Percentiles rank a stretch among this genome's conserved stretches.
Evolutionary conservation across 1,284 basidiomycete species (phyloP).

Genomic region (Fistulinella cinereoalba): DNA sequence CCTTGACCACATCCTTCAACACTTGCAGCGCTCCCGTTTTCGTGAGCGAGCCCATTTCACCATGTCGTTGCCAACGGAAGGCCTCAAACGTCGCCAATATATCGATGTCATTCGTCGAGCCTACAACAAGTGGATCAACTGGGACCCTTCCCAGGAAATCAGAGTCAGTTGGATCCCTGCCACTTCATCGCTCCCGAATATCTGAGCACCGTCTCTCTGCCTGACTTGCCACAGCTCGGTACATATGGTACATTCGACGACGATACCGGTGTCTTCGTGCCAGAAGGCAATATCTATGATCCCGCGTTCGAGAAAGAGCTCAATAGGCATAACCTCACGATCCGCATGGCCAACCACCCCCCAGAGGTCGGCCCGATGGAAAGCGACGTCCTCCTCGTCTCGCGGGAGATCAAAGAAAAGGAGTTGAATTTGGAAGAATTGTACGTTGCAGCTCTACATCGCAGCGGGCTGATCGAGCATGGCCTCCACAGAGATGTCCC

Average conservation of each 20-base stretch:
- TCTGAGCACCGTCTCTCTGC: not conserved
- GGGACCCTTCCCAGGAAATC: conserved; percentile 21
- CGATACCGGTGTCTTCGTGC: conserved; percentile 17
- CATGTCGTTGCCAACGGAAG: not conserved
- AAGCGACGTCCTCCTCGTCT: conserved; percentile 20
- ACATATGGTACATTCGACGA: conserved; percentile 24
- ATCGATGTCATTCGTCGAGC: conserved; percentile 24
- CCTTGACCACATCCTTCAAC: not conserved
- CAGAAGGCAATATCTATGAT: conserved; percentile 31
- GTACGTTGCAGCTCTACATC: conserved; percentile 9
- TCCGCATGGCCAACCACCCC: conserved; percentile 17
- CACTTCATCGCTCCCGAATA: not conserved
- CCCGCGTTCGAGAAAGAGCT: conserved; percentile 20
- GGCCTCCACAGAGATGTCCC: conserved; percentile 6
- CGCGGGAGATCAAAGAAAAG: conserved; percentile 8
- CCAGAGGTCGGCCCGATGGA: conserved; percentile 19
- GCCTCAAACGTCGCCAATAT: conserved; percentile 22
- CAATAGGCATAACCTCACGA: conserved; percentile 6
- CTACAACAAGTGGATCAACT: conserved; percentile 29
- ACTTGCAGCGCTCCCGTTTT: not conserved
- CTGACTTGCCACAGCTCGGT: conserved; percentile 22
- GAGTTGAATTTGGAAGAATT: conserved; percentile 4
- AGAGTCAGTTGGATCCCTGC: too few relatives aligned
- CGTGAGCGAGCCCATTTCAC: too few relatives aligned
- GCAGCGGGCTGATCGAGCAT: not conserved